These are phyloP conservation scores for Leptographium wingfieldii DNA, from an alignment of 2,329 filamentous ascomycete genomes.

Conservation along the genomic window DNA sequence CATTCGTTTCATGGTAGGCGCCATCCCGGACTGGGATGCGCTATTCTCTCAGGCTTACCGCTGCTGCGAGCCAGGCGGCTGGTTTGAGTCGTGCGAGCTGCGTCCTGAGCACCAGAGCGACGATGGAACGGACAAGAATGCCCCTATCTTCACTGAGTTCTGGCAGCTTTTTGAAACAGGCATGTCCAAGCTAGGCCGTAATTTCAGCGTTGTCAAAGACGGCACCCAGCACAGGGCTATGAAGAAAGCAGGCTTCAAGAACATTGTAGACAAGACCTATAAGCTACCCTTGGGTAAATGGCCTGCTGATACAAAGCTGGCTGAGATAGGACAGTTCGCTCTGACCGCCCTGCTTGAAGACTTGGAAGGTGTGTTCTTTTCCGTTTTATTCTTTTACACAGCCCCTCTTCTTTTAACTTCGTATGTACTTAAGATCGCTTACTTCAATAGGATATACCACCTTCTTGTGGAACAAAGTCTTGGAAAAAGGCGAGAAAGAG, in stretches of 20 bases:
- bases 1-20: constrained; percentile 37
- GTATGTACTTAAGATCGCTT: too few relatives aligned
- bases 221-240: background rate
- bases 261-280: background rate
- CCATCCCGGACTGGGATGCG: constrained; percentile 37
- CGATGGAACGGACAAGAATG: constrained; percentile 11
- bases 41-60: constrained; percentile 34
- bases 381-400: too few relatives aligned
- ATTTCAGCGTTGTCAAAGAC: background rate
- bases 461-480: background rate
- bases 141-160: background rate
- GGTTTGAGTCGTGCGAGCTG: constrained; percentile 15
- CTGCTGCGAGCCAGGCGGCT: constrained; percentile 39
- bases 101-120: constrained; percentile 13
- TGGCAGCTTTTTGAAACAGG: background rate
- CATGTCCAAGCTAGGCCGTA: background rate
- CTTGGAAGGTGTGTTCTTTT: background rate
- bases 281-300: constrained; percentile 3
- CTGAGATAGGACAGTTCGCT: background rate
- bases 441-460: background rate
- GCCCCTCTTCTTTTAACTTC: background rate
- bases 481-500: background rate
- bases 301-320: background rate
- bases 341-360: background rate
- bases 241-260: constrained; percentile 2